phyloP scores from a whole-genome alignment of 805 yeast genomes.

The Myxozyma mucilagina region DNA sequence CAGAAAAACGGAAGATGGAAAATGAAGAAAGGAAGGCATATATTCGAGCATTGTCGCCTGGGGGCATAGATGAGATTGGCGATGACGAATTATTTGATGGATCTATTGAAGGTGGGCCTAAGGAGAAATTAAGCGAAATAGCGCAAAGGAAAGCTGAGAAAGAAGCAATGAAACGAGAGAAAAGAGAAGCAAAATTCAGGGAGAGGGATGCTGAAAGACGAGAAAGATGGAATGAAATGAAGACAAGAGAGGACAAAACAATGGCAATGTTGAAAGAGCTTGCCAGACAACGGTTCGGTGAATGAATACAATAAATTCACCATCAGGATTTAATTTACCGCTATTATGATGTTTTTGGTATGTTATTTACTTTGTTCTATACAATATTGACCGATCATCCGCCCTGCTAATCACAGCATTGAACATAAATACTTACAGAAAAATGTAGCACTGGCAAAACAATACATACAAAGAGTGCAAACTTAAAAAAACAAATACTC shows the following conservation, averaged over 20 bases:
- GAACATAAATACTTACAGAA: conserved; percentile 4
- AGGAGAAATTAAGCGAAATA: conserved; percentile 17
- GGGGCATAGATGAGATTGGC: conserved; percentile 24
- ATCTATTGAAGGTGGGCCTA: not conserved
- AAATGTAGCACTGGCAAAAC: not conserved
- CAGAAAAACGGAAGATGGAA: conserved; percentile 21
- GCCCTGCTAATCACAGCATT: not conserved
- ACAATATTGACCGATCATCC: not conserved
- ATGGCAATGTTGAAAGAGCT: conserved; percentile 26
- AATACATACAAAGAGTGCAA: not conserved
- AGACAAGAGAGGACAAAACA: conserved; percentile 25
- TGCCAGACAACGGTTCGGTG: conserved; percentile 27
- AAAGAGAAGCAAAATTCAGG: conserved; percentile 19
- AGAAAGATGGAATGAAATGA: conserved; percentile 26
- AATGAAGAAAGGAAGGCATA: conserved; percentile 23
- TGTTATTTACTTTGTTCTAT: not conserved
- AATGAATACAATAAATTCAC: not conserved
- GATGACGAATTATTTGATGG: conserved; percentile 25
- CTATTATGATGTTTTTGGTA: not conserved
- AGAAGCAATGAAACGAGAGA: conserved; percentile 19
- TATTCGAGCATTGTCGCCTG: conserved; percentile 16
- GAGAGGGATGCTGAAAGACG: conserved; percentile 30
- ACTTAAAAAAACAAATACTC: not conserved
- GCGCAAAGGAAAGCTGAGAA: conserved; percentile 22
- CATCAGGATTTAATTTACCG: not conserved